A percentile compares a stretch with the other conserved stretches of the same genome.
Conservation (phyloP, 73 alveolate genomes). For the Durusdinium trenchii region DNA sequence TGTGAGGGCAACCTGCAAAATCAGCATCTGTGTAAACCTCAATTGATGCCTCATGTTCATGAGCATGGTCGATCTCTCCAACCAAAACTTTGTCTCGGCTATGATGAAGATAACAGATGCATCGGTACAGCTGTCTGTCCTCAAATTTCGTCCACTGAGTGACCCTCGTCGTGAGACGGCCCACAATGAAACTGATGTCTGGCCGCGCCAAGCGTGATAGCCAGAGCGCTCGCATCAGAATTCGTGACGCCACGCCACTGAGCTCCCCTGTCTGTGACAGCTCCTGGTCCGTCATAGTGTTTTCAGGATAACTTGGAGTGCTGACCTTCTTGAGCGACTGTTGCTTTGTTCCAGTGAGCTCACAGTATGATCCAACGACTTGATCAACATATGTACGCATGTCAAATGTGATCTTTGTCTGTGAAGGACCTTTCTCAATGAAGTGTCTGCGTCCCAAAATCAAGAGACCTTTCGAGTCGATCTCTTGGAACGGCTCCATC, state of each 20-base stretch:
- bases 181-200: background rate
- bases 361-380: conserved; percentile 1
- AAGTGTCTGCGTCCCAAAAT: background rate
- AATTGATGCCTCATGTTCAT: background rate
- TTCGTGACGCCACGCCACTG: background rate
- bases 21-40: background rate
- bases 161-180: background rate
- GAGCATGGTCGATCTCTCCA: background rate
- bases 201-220: background rate
- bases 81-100: background rate
- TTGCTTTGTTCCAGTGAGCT: background rate
- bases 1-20: background rate
- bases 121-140: background rate
- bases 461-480: background rate
- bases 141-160: background rate
- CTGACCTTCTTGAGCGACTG: background rate
- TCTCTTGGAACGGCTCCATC: background rate
- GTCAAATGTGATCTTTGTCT: background rate
- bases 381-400: background rate
- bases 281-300: background rate
- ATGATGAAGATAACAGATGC: background rate
- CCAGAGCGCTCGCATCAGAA: conserved; percentile 16
- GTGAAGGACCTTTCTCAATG: no score
- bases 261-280: background rate
- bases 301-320: background rate